A percentile compares a stretch with the other conserved stretches of the same genome.
These are phyloP conservation scores for Wickerhamiella musiphila DNA, from an alignment of 805 yeast species.

Conservation along the genomic window DNA sequence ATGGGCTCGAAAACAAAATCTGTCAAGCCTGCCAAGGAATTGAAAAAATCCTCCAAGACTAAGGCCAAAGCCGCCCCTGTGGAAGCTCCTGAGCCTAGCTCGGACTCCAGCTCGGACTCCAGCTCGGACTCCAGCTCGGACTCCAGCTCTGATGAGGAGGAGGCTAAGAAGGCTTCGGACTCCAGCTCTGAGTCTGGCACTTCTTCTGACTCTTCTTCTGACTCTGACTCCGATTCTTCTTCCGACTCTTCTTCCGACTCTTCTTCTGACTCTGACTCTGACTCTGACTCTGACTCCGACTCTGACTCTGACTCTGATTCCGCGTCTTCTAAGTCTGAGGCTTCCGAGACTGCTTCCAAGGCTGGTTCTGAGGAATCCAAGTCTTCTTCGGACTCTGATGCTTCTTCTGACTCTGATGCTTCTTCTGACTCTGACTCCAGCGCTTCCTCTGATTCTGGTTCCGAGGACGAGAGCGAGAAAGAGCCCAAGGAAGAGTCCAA, in stretches of 20 bases:
- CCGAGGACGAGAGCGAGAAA: constrained; percentile 23
- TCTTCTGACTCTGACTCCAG: constrained; percentile 16
- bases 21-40: constrained; percentile 4
- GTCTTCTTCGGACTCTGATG: constrained; percentile 13
- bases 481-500: constrained; percentile 21
- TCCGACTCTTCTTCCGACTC: constrained; percentile 18
- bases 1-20: not conserved
- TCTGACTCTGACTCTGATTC: constrained; percentile 17
- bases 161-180: constrained; percentile 10
- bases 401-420: constrained; percentile 13
- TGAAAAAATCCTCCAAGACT: constrained; percentile 5
- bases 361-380: constrained; percentile 16
- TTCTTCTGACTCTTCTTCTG: constrained; percentile 15
- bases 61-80: constrained; percentile 2
- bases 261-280: constrained; percentile 20
- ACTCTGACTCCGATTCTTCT: constrained; percentile 10
- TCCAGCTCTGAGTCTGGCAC: constrained; percentile 14
- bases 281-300: constrained; percentile 16
- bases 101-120: constrained; percentile 1
- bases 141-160: constrained; percentile 8
- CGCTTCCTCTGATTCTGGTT: constrained; percentile 15
- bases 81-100: not conserved
- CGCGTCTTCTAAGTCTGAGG: constrained; percentile 6
- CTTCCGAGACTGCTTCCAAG: constrained; percentile 12
- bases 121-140: constrained; percentile 17